phyloP scores from a whole-genome alignment of 2,329 filamentous ascomycete genomes.

The Sporothrix euskadiensis region DNA sequence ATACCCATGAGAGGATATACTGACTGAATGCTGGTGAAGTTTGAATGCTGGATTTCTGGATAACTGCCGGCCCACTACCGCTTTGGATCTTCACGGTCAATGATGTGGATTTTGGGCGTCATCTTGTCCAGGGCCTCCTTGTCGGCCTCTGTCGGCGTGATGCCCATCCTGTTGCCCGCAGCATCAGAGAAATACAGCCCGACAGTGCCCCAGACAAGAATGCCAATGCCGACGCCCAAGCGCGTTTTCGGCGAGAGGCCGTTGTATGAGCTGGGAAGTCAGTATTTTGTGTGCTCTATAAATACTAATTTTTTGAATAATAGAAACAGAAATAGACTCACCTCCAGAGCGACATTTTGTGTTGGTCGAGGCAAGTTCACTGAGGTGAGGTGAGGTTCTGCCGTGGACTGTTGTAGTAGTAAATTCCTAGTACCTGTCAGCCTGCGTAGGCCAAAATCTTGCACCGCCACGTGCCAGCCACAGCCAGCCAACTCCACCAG shows the following conservation, averaged over 20 bases:
- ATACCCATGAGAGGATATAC: not conserved
- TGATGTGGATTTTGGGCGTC: conserved; percentile 61
- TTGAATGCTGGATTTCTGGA: conserved; percentile 31
- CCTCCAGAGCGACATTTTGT: conserved; percentile 38
- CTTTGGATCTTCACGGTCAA: conserved; percentile 50
- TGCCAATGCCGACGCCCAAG: conserved; percentile 67
- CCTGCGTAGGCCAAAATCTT: not conserved
- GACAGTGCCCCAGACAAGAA: conserved; percentile 73
- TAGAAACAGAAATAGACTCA: conserved; percentile 24
- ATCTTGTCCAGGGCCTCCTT: conserved; percentile 63
- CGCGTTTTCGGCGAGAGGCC: conserved; percentile 70
- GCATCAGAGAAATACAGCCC: conserved; percentile 74
- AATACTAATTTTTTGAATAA: not conserved
- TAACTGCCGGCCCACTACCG: not conserved
- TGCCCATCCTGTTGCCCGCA: conserved; percentile 71
- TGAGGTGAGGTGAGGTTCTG: not conserved
- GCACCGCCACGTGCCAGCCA: conserved; percentile 28
- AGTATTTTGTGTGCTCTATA: not conserved
- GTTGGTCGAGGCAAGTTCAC: not conserved
- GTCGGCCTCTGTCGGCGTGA: conserved; percentile 72
- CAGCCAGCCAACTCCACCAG: not conserved
- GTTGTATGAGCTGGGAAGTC: conserved; percentile 61
- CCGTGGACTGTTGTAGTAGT: not conserved
- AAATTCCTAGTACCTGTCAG: not conserved
- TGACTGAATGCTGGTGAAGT: not conserved